A percentile compares a stretch with the other conserved stretches of the same genome.
phyloP scores from a whole-genome alignment of 1,284 basidiomycete genomes.

The Puccinia triticina region DNA sequence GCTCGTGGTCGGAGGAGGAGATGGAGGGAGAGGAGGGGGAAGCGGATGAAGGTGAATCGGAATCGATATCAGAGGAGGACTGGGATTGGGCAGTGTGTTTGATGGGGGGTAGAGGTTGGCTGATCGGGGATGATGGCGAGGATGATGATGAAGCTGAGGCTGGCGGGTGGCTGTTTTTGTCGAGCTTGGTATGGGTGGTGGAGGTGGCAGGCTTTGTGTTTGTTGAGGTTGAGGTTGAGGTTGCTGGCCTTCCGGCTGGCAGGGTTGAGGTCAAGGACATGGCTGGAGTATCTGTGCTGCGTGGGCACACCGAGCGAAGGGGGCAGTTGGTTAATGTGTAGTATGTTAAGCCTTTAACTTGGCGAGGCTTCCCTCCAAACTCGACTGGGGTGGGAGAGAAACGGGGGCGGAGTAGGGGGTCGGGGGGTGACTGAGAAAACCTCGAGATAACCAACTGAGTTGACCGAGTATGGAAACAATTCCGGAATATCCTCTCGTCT shows the following conservation, averaged over 20 bases:
- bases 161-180: background rate
- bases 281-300: background rate
- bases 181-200: too few species aligned
- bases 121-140: slow-evolving; percentile 30
- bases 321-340: background rate
- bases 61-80: slow-evolving; percentile 18
- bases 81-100: slow-evolving; percentile 3
- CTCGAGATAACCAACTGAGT: too few species aligned
- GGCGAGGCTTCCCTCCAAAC: too few species aligned
- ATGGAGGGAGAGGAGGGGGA: slow-evolving; percentile 37
- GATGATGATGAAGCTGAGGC: background rate
- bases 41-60: slow-evolving; percentile 18
- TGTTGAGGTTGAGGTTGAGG: slow-evolving; percentile 30
- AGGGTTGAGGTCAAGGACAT: slow-evolving; percentile 25
- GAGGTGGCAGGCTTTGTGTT: too few species aligned
- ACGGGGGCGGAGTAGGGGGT: too few species aligned
- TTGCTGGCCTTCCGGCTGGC: background rate
- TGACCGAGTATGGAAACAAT: too few species aligned
- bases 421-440: too few species aligned
- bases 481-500: too few species aligned
- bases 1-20: slow-evolving; percentile 28
- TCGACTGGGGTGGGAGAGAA: too few species aligned
- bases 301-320: slow-evolving; percentile 11
- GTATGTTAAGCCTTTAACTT: too few species aligned
- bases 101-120: background rate